Conservation (phyloP, 2,329 filamentous ascomycete species). For the Grosmannia clavigera region DNA sequence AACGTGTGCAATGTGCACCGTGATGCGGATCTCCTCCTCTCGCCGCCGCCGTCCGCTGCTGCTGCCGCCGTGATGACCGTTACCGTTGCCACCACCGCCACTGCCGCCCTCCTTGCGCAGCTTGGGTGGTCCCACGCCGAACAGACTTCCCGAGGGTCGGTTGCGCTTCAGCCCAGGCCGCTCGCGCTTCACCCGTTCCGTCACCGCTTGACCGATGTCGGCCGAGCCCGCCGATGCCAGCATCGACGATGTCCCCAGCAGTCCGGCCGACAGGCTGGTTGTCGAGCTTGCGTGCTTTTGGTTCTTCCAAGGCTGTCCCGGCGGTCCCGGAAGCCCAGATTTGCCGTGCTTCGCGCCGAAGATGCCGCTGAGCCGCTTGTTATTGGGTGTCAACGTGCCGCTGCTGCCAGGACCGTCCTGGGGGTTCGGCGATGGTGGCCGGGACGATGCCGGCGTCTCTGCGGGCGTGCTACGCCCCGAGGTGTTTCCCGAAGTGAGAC, state of each 20-base stretch:
- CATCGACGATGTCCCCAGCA: conserved; percentile 42
- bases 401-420: conserved; percentile 2
- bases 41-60: conserved; percentile 12
- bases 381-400: conserved; percentile 15
- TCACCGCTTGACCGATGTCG: conserved; percentile 30
- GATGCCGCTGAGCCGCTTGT: conserved; percentile 24
- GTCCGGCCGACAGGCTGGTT: conserved; percentile 31
- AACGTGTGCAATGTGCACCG: conserved; percentile 51
- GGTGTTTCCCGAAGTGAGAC: conserved; percentile 19
- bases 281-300: conserved; percentile 8
- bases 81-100: conserved; percentile 15
- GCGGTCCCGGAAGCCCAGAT: not conserved
- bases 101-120: conserved; percentile 11
- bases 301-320: conserved; percentile 5
- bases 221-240: conserved; percentile 33
- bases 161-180: conserved; percentile 13
- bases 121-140: conserved; percentile 1
- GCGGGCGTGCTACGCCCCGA: conserved; percentile 31
- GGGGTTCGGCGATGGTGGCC: conserved; percentile 25
- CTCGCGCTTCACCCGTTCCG: conserved; percentile 30
- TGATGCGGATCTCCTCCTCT: conserved; percentile 29
- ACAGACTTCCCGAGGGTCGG: conserved; percentile 8
- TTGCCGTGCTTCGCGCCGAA: conserved; percentile 30
- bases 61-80: conserved; percentile 14
- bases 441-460: conserved; percentile 27